Evolutionary conservation across 192 early-diverging fungal genomes (phyloP).

Genomic region (Coemansia sp.): DNA sequence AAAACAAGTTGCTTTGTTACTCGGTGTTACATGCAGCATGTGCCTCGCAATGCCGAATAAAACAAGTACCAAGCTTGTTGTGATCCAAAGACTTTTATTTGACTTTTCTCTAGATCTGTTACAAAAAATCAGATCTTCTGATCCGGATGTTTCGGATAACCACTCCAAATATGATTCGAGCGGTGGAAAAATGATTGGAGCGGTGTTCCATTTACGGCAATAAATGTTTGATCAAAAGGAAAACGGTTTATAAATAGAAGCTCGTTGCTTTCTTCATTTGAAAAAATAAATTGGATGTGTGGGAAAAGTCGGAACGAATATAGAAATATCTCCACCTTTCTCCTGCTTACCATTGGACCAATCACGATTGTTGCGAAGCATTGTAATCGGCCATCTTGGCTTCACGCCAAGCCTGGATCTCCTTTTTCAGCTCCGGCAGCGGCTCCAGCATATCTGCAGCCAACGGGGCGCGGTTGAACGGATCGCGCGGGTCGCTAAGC

Average conservation of each 20-base stretch:
- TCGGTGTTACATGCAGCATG: background rate
- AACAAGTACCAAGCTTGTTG: background rate
- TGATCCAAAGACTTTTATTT: background rate
- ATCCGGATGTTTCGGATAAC: background rate
- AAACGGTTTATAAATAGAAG: background rate
- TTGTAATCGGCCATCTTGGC: conserved; percentile 27
- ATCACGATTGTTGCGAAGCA: background rate
- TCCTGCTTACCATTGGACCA: background rate
- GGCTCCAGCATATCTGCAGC: conserved; percentile 85
- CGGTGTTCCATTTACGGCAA: background rate
- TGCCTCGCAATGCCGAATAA: background rate
- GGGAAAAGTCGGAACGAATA: background rate
- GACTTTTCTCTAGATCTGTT: background rate
- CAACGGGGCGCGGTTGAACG: conserved; percentile 91
- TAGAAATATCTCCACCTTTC: background rate
- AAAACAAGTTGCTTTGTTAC: no score
- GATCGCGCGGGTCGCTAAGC: conserved; percentile 86
- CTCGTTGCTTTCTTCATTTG: background rate
- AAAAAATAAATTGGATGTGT: background rate
- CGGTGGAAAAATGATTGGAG: background rate
- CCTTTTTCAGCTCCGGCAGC: conserved; percentile 61
- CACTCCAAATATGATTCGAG: background rate
- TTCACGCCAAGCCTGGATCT: conserved; percentile 48
- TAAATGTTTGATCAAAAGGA: background rate
- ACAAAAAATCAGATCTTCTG: background rate